Base-by-base conservation (phyloP, 345 rosid species). In the Tarenaya hassleriana region DNA sequence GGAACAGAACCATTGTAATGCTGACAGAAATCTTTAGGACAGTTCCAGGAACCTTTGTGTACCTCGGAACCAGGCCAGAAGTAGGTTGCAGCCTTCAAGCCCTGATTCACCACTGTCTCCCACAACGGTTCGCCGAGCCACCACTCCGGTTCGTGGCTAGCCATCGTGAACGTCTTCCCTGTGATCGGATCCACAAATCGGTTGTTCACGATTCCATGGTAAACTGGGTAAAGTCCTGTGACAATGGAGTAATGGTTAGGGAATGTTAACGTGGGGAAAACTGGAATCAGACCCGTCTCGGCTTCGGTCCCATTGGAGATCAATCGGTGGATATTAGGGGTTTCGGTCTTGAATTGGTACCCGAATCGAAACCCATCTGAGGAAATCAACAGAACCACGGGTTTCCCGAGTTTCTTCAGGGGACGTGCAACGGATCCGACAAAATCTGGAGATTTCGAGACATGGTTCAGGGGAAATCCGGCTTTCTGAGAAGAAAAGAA, bases 41-140 rank as follows among this genome's bases (percentile, higher is more conserved):
- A 91, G 45, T 67, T 38, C 98, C 98, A 91, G 38, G 84, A 75
- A 12, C 98, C 98, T 44, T 87, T 87, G 35, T 78, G 83, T 46
- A 87, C 98, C 80, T 91, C 98, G 56, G 95, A 80, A 18, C 96
- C 98, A 47, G 98, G 96, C 98, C 98, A 91, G 51, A 91, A 87
- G 66, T 70, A 87, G 41, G 96, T 82, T 21, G 98, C 84, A 13
- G 98, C 98, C 43, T 67, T 78, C 6, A 80, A 60, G 0, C 96
- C 96, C 34, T 87, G 95, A 50, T 79, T 91, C 4, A 52, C 83
- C 61, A 84, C 89, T 1, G 98, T 91, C 55, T 91, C 96, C 98
- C 96, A 84, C 4, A 91, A 47, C 6, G 98, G 95, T 71, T 91
- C 98, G 5, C 96, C 98, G 4, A 91, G 63, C 98, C 96, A 91